phyloP scores from a whole-genome alignment of 2,329 filamentous ascomycete species.

The Coniella lustricola region DNA sequence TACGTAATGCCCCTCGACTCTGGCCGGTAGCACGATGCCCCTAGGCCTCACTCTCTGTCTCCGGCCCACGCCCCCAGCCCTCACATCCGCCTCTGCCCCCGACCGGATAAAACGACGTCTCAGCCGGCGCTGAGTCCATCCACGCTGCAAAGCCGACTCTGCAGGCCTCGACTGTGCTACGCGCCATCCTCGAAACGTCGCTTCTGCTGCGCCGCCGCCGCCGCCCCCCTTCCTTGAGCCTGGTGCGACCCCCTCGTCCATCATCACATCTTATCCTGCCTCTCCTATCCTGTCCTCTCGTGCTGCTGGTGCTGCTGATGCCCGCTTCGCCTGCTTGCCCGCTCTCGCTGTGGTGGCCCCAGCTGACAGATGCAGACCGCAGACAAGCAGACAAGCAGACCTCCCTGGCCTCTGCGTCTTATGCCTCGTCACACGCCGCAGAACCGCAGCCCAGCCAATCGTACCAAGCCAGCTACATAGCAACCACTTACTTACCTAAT shows the following conservation, averaged over 20 bases:
- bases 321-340: neutral
- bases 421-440: neutral
- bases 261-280: no score
- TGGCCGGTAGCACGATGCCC: constrained; percentile 16
- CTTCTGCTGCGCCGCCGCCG: neutral
- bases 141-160: neutral
- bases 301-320: neutral
- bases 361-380: no score
- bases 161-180: neutral
- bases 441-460: neutral
- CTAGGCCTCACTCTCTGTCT: constrained; percentile 14
- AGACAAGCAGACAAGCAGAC: no score
- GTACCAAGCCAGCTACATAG: neutral
- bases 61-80: constrained; percentile 15
- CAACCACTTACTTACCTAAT: neutral
- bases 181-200: neutral
- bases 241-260: no score
- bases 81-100: constrained; percentile 14
- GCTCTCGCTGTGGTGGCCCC: neutral
- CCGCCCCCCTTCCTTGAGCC: no score
- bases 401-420: constrained; percentile 2
- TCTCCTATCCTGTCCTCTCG: neutral
- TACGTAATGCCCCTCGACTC: constrained; percentile 14
- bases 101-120: constrained; percentile 13
- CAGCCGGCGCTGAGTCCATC: neutral